Base-by-base conservation (phyloP, 495 filamentous ascomycete species). In the Podospora conica region DNA sequence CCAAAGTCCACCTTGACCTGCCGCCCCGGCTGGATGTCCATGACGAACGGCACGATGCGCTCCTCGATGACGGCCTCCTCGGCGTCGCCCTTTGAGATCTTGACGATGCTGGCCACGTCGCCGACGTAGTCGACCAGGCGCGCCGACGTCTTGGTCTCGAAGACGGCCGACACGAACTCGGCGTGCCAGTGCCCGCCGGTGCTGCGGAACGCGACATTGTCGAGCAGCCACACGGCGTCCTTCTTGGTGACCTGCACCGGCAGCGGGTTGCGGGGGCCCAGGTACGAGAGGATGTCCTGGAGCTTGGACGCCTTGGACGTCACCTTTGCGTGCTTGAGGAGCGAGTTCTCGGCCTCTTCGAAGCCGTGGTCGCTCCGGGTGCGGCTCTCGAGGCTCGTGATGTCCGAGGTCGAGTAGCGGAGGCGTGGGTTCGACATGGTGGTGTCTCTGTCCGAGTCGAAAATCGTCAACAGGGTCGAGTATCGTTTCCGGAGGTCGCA, bases 181-280 rank as follows among this genome's bases (percentile, higher is more conserved):
- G 88, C 90, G 65, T 90, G 80, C 92, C 91, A 97, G 61, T 68
- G 75, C 58, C 72, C 74, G 22, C 69, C 79, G 22, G 68, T 71
- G 48, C 73, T 72, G 24, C 86, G 86, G 73, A 88, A 96, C 7
- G 92, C 94, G 9, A 91, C 92, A 70, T 95, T 97, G 79, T 97
- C 92, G 53, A 97, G 76, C 12, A 98, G 79, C 94, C 94, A 97
- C 23, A 97, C 88, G 10, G 82, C 84, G 68, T 97, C 86, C 58
- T 78, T 67, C 3, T 65, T 67, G 9, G 72, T 74, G 53, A 85
- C 71, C 6, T 71, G 66, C 22, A 74, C 73, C 3, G 77, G 76
- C 2, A 80, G 65, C 5, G 83, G 82, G 65, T 84, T 84, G 25
- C 69, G 73, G 21, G 67, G 58, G 33, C 81, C 79, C 25, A 84